These are phyloP conservation scores for Lagerstroemia speciosa DNA, from an alignment of 345 rosid species.

Conservation along the genomic window DNA sequence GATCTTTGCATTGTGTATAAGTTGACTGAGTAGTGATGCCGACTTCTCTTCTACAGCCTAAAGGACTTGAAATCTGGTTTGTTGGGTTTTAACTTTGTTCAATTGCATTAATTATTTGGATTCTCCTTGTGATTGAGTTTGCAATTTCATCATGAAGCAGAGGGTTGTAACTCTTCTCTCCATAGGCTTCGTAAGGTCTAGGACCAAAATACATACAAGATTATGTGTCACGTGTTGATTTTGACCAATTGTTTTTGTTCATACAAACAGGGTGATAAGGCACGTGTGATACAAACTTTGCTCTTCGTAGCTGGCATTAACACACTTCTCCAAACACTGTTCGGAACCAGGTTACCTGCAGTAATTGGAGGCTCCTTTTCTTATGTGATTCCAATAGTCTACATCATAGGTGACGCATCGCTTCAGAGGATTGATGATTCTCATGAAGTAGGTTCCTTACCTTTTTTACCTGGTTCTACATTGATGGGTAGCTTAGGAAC, in stretches of 20 bases:
- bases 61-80: background rate
- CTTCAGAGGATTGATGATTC: conserved; percentile 46
- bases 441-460: conserved; percentile 48
- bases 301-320: conserved; percentile 86
- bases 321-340: conserved; percentile 77
- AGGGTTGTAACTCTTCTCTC: no score
- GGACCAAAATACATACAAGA: background rate
- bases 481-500: background rate
- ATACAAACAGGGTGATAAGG: conserved; percentile 66
- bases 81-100: background rate
- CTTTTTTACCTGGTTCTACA: background rate
- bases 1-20: no score
- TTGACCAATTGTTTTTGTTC: conserved; percentile 1
- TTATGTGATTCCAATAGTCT: conserved; percentile 54
- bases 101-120: background rate
- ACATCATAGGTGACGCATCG: conserved; percentile 69
- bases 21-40: no score
- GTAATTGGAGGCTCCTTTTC: conserved; percentile 86
- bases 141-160: no score
- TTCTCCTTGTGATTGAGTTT: background rate
- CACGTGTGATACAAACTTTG: conserved; percentile 75
- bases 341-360: conserved; percentile 89
- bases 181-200: no score
- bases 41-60: background rate
- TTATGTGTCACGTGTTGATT: no score